Conservation (phyloP, 2,329 filamentous ascomycete genomes). For the Aspergillus felis region DNA sequence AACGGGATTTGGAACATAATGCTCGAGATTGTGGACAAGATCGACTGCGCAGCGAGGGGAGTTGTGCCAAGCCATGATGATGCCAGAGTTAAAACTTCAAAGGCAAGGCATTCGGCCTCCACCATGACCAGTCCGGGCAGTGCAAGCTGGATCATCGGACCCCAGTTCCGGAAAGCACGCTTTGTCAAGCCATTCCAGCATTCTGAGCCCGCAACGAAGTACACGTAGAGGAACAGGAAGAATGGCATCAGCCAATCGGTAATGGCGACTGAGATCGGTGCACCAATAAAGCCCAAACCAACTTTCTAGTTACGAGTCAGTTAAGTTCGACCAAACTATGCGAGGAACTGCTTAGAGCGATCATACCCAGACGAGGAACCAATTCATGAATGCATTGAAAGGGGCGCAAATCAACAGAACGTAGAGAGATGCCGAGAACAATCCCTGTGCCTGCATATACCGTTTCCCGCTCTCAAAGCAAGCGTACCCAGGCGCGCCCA, state of each 20-base stretch:
- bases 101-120: conserved; percentile 87
- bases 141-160: conserved; percentile 80
- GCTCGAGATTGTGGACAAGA: conserved; percentile 71
- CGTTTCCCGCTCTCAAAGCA: conserved; percentile 78
- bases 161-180: conserved; percentile 70
- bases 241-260: conserved; percentile 72
- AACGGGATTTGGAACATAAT: conserved; percentile 91
- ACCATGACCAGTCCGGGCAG: conserved; percentile 91
- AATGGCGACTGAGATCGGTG: conserved; percentile 71
- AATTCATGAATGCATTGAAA: conserved; percentile 76
- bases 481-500: conserved; percentile 71
- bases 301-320: conserved; percentile 38
- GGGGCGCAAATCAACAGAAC: conserved; percentile 79
- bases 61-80: conserved; percentile 74
- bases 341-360: conserved; percentile 13
- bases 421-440: conserved; percentile 80
- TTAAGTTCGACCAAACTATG: neutral
- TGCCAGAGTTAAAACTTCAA: conserved; percentile 84
- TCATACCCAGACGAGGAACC: conserved; percentile 68
- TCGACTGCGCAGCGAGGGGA: conserved; percentile 80
- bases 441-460: conserved; percentile 79
- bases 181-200: conserved; percentile 79
- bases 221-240: conserved; percentile 70
- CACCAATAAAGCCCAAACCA: conserved; percentile 69
- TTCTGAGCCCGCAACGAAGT: conserved; percentile 65